Percentiles rank a stretch among this genome's conserved stretches.
phyloP scores from a whole-genome alignment of 371 early-diverging fungal genomes.

The Mucor ambiguus region DNA sequence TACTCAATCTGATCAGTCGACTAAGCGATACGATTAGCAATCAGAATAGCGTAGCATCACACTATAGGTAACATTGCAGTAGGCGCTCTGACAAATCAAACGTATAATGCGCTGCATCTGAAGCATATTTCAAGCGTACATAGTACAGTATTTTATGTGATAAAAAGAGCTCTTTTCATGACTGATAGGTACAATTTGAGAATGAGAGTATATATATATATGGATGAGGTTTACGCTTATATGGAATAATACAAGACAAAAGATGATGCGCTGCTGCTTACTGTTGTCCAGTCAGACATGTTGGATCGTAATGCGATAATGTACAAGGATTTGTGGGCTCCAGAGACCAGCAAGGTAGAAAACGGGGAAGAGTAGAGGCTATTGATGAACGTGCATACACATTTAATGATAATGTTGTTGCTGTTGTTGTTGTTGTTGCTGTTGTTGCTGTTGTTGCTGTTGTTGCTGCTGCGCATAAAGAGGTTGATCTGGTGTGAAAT shows the following conservation, averaged over 20 bases:
- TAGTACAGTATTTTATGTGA: too few relatives aligned
- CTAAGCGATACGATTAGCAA: background rate
- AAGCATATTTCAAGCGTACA: background rate
- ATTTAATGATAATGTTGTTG: background rate
- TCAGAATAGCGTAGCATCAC: background rate
- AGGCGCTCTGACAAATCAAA: background rate
- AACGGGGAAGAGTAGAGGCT: background rate
- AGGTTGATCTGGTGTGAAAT: constrained; percentile 2
- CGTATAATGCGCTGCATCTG: background rate
- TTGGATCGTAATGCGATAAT: background rate
- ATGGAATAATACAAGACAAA: background rate
- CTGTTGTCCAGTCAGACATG: background rate
- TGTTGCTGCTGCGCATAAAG: background rate
- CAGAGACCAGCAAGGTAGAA: background rate
- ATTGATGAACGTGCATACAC: background rate
- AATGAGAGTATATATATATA: background rate
- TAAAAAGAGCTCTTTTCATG: too few relatives aligned
- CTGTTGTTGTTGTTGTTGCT: background rate
- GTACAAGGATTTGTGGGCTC: background rate
- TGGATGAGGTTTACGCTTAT: background rate
- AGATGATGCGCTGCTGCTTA: background rate
- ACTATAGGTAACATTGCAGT: background rate
- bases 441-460: constrained; percentile 3
- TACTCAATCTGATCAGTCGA: background rate
- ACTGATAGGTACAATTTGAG: background rate